Conservation (phyloP, 805 yeast genomes). For the Tetrapisispora arboricola region DNA sequence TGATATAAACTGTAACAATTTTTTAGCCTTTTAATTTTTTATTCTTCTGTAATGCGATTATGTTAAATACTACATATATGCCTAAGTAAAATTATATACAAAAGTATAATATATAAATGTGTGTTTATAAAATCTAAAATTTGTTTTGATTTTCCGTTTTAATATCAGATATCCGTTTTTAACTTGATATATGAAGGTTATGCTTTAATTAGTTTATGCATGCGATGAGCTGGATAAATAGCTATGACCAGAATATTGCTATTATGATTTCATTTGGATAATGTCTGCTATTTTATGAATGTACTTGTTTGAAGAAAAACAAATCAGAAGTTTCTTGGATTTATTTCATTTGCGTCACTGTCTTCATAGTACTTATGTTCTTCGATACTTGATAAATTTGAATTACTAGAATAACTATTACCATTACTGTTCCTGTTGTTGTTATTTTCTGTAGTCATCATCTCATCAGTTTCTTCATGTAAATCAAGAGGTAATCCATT, state of each 20-base stretch:
- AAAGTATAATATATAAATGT: not conserved
- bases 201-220: not conserved
- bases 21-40: not conserved
- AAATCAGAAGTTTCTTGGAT: conserved; percentile 11
- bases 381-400: conserved; percentile 1
- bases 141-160: too few relatives aligned
- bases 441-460: not conserved
- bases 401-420: conserved; percentile 1
- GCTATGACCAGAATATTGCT: not conserved
- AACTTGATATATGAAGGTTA: too few relatives aligned
- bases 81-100: not conserved
- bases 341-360: conserved; percentile 9
- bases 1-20: not conserved
- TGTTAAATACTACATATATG: not conserved
- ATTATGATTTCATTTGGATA: too few relatives aligned
- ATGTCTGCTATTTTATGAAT: not conserved
- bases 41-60: conserved; percentile 1
- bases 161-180: too few relatives aligned
- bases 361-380: conserved; percentile 5
- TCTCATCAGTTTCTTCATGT: not conserved
- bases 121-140: not conserved
- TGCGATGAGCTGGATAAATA: not conserved
- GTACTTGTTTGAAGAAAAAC: not conserved
- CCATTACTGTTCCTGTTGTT: not conserved
- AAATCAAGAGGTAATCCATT: not conserved